phyloP scores from a whole-genome alignment of 345 rosid species.

The Angophora floribunda region DNA sequence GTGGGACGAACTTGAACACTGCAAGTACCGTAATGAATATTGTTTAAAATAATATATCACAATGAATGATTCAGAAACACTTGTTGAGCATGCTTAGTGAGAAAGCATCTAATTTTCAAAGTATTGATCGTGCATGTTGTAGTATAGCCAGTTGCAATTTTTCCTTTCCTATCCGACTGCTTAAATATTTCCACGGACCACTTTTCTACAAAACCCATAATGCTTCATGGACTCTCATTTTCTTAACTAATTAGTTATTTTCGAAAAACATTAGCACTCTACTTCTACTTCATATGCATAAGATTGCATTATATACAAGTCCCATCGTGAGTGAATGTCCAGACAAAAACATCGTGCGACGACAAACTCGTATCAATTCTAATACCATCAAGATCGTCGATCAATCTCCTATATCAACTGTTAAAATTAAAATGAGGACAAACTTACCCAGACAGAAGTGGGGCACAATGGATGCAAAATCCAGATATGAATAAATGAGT shows the following conservation, averaged over 20 bases:
- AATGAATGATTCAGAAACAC: not conserved
- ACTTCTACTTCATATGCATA: not conserved
- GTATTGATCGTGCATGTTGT: too few species aligned
- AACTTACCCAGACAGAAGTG: not conserved
- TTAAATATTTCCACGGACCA: not conserved
- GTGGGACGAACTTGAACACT: conserved; percentile 72
- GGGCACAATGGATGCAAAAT: not conserved
- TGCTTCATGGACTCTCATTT: not conserved
- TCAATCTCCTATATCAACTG: not conserved
- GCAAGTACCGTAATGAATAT: not conserved
- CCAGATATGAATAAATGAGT: not conserved
- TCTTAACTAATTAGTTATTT: too few species aligned
- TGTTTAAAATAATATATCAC: not conserved
- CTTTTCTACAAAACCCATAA: not conserved
- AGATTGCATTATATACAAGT: not conserved
- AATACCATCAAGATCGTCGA: not conserved
- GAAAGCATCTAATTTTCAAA: not conserved
- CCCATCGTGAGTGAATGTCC: not conserved
- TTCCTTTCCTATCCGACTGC: not conserved
- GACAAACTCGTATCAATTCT: not conserved
- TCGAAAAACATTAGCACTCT: not conserved
- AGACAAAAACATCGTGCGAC: not conserved
- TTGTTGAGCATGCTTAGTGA: not conserved
- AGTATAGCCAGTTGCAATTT: not conserved
- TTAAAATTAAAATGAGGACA: not conserved